Evolutionary conservation across 305 asterid genomes (phyloP).

Genomic region (Fraxinus paxiana): DNA sequence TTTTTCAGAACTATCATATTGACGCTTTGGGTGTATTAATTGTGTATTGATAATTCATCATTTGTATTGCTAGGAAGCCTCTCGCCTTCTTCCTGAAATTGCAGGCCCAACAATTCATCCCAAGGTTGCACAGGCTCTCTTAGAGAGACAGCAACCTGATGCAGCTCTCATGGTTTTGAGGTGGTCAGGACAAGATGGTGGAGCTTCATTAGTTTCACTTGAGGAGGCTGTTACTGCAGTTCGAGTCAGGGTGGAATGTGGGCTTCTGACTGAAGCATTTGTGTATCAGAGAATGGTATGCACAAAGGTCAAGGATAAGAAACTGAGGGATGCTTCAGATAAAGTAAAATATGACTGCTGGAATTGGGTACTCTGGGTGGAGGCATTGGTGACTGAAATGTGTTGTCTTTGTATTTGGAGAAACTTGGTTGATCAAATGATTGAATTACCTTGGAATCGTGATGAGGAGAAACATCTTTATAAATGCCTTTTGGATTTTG

Average conservation of each 20-base stretch:
- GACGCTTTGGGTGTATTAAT: slow-evolving; percentile 37
- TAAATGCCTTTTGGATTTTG: slow-evolving; percentile 72
- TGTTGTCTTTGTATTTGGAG: slow-evolving; percentile 80
- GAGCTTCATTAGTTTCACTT: slow-evolving; percentile 54
- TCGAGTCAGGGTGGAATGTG: slow-evolving; percentile 85
- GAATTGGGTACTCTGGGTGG: slow-evolving; percentile 69
- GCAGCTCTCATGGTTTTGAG: slow-evolving; percentile 88
- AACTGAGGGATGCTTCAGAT: slow-evolving; percentile 38
- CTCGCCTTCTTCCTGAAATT: slow-evolving; percentile 82
- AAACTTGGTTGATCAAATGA: slow-evolving; percentile 75
- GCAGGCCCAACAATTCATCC: slow-evolving; percentile 78
- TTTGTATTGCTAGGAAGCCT: slow-evolving; percentile 60
- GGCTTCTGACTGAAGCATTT: slow-evolving; percentile 87
- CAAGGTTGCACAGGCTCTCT: slow-evolving; percentile 63
- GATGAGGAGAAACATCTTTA: slow-evolving; percentile 88
- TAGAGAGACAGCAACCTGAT: slow-evolving; percentile 91
- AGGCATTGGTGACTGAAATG: slow-evolving; percentile 76
- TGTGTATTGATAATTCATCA: slow-evolving; percentile 31
- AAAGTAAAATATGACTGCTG: slow-evolving; percentile 40
- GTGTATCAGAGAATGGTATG: slow-evolving; percentile 80
- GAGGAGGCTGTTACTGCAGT: slow-evolving; percentile 83
- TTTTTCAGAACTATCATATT: slow-evolving; percentile 4
- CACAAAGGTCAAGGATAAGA: slow-evolving; percentile 60
- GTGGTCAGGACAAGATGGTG: slow-evolving; percentile 85
- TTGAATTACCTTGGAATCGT: slow-evolving; percentile 86